A percentile compares a stretch with the other conserved stretches of the same genome.
Evolutionary conservation across 768 basidiomycete species (phyloP).

Genomic region (Lyophyllum decastes): DNA sequence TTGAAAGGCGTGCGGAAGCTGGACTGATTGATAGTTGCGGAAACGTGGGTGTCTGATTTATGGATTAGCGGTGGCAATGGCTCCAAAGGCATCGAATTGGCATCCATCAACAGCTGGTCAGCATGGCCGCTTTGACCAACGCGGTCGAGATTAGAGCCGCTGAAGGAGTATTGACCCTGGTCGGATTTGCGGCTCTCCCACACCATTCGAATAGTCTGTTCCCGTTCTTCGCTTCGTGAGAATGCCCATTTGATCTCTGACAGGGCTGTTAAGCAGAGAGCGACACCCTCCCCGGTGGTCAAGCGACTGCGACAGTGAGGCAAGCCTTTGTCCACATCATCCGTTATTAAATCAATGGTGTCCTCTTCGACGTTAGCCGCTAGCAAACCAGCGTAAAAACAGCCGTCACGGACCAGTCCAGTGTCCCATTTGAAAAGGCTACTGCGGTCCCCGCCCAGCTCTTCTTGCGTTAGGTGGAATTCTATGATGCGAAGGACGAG

Average conservation of each 20-base stretch:
- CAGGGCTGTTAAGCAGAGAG: conserved; percentile 73
- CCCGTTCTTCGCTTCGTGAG: conserved; percentile 72
- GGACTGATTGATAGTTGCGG: conserved; percentile 53
- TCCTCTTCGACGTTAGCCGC: conserved; percentile 63
- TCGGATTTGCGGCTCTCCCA: conserved; percentile 47
- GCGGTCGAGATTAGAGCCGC: conserved; percentile 2
- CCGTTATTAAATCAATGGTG: conserved; percentile 30
- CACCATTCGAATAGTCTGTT: conserved; percentile 57
- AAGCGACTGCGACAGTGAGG: conserved; percentile 25
- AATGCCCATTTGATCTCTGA: conserved; percentile 81
- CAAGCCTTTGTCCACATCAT: conserved; percentile 34
- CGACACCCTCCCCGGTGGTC: conserved; percentile 45
- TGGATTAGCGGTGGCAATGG: conserved; percentile 48
- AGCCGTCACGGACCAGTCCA: conserved; percentile 86
- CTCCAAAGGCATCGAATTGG: conserved; percentile 26
- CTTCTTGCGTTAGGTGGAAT: conserved; percentile 41
- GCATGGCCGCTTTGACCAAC: conserved; percentile 7
- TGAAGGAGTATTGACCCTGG: conserved; percentile 18
- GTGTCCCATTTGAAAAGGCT: conserved; percentile 85
- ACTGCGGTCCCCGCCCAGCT: conserved; percentile 22
- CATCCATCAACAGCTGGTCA: conserved; percentile 10
- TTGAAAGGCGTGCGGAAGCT: conserved; percentile 42
- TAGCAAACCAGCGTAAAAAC: conserved; percentile 82
- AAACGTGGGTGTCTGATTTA: conserved; percentile 40
- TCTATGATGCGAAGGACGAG: conserved; percentile 52